Base-by-base conservation (phyloP, 495 filamentous ascomycete genomes). In the Alectoria sarmentosa region DNA sequence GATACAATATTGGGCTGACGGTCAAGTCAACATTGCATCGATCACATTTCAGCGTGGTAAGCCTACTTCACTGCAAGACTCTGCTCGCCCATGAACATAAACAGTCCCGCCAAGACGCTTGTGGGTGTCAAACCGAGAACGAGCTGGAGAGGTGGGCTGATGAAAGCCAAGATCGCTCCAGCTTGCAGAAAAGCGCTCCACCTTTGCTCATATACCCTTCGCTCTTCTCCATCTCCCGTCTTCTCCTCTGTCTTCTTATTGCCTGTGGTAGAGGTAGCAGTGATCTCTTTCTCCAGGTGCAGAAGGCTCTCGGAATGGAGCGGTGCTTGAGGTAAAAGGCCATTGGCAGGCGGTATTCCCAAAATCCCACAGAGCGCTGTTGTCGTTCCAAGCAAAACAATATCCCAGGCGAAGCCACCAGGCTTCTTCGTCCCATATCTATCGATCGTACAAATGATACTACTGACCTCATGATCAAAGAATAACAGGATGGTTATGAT, bases 41-140 rank as follows among this genome's bases (percentile, higher is more conserved):
- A 36, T 19, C 26, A 58, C 5, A n/a, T 13, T 52, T 4, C 23
- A 42, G 6, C 0, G 14, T 36, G 39, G 30, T 28, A 2, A 9
- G 55, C 70, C 36, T 75, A 82, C 80, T 89, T 90, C 11, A 87
- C 82, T 17, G 80, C 80, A n/a, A 89, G 74, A 52, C 83, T 86
- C 67, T 90, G 87, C 67, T 89, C 85, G 14, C 86, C 87, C 87
- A 89, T 89, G 73, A 88, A 90, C 60, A 90, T 74, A 70, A 89
- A 89, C 17, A 89, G 73, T 1, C 86, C 87, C 0, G 86, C 87
- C 2, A 89, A 76, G 10, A 89, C 87, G 46, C 83, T 86, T 1
- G 85, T 89, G 0, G 85, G 86, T 0, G 87, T 88, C 63, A 89
- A 75, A 2, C 87, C 87, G 21, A 89, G 77, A 7, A 89, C 82